Conservation (phyloP, 2,329 filamentous ascomycete species). For the Colletotrichum coccodes region DNA sequence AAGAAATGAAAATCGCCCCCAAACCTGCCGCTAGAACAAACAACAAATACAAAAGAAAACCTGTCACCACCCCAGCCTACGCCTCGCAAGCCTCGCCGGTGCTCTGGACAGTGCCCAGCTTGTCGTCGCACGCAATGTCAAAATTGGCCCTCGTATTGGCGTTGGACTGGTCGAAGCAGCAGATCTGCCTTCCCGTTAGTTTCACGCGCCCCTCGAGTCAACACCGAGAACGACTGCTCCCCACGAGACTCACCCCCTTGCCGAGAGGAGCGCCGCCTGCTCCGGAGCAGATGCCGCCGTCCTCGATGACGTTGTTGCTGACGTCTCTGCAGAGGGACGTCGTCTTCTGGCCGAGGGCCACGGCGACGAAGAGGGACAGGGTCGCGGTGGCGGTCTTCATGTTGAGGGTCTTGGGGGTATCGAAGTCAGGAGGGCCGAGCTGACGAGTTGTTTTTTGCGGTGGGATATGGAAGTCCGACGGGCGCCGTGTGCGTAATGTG, state of each 20-base stretch:
- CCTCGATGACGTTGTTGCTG: slow-evolving; percentile 4
- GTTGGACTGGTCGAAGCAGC: slow-evolving; percentile 10
- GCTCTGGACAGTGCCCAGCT: slow-evolving; percentile 1
- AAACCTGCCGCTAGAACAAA: not conserved
- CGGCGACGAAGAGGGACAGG: not conserved
- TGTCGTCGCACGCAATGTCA: slow-evolving; percentile 19
- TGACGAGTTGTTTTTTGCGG: too few species aligned
- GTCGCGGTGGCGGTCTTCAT: slow-evolving; percentile 13
- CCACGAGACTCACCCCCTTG: slow-evolving; percentile 8
- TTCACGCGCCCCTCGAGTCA: not conserved
- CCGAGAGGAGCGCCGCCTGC: slow-evolving; percentile 8
- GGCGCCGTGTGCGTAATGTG: not conserved
- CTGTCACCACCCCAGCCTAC: not conserved
- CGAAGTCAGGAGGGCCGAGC: not conserved
- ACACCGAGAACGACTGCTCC: too few species aligned
- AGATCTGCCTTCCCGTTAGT: not conserved
- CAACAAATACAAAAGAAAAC: not conserved
- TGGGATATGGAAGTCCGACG: not conserved
- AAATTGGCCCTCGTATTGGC: not conserved
- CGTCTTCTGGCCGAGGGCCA: not conserved
- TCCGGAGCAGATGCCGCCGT: not conserved
- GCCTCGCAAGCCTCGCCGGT: slow-evolving; percentile 7
- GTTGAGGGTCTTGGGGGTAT: not conserved
- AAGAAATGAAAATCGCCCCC: too few species aligned
- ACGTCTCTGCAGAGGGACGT: slow-evolving; percentile 12